Evolutionary conservation across 495 filamentous ascomycete species (phyloP).

Genomic region (Annulohypoxylon nitens): DNA sequence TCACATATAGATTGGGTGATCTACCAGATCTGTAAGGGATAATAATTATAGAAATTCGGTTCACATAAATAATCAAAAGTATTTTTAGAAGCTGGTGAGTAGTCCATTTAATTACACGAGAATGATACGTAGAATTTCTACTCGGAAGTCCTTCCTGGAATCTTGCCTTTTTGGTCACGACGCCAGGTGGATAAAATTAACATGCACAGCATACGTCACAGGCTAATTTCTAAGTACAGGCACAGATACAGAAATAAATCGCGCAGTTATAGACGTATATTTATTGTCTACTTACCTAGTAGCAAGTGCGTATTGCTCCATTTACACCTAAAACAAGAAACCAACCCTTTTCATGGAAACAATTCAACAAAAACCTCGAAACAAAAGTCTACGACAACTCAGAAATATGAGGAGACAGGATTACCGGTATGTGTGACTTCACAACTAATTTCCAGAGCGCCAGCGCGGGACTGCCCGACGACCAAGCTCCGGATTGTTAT

Average conservation of each 20-base stretch:
- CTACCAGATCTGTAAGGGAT: neutral
- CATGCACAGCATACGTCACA: neutral
- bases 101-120: neutral
- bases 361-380: neutral
- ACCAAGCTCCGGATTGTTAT: too few species aligned
- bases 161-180: neutral
- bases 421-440: neutral
- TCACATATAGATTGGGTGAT: neutral
- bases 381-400: neutral
- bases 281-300: neutral
- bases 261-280: neutral
- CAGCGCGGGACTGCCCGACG: too few species aligned
- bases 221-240: neutral
- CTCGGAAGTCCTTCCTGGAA: neutral
- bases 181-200: neutral
- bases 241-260: neutral
- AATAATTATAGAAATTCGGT: neutral
- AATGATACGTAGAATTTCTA: neutral
- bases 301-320: neutral
- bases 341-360: neutral
- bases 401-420: neutral
- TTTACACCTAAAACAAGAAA: neutral
- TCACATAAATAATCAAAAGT: neutral
- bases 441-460: too few species aligned
- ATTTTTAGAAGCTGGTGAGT: neutral